Percentiles rank a stretch among this genome's conserved stretches.
phyloP scores from a whole-genome alignment of 768 basidiomycete genomes.

The Crassisporium funariophilum region DNA sequence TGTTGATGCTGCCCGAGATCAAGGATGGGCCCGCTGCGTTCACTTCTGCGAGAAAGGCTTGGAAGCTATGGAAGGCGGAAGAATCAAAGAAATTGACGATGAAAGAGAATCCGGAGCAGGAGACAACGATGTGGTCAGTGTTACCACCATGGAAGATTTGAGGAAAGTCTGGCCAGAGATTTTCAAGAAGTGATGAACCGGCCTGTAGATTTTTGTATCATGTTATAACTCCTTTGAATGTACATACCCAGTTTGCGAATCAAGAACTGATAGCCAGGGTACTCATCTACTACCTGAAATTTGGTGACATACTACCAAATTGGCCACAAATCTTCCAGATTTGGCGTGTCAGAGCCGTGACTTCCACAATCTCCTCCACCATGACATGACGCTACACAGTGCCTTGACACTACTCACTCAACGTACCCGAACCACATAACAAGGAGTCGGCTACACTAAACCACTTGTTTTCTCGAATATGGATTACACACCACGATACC shows the following conservation, averaged over 20 bases:
- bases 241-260: no score
- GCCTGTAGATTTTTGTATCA: slow-evolving; percentile 2
- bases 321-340: no score
- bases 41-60: slow-evolving; percentile 76
- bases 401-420: no score
- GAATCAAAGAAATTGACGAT: slow-evolving; percentile 47
- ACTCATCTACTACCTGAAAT: neutral
- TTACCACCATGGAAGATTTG: slow-evolving; percentile 66
- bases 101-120: slow-evolving; percentile 36
- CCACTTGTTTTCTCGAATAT: no score
- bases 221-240: no score
- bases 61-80: slow-evolving; percentile 65
- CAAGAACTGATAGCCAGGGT: no score
- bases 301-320: no score
- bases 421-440: no score
- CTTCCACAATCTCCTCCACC: neutral
- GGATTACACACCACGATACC: slow-evolving; percentile 68
- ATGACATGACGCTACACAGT: no score
- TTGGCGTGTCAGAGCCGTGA: neutral
- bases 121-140: slow-evolving; percentile 49
- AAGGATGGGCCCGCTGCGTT: slow-evolving; percentile 75
- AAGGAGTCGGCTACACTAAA: no score
- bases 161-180: slow-evolving; percentile 75
- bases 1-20: slow-evolving; percentile 60
- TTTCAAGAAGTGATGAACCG: slow-evolving; percentile 42